phyloP scores from a whole-genome alignment of 2,329 filamentous ascomycete genomes.

The Beauveria varroae region DNA sequence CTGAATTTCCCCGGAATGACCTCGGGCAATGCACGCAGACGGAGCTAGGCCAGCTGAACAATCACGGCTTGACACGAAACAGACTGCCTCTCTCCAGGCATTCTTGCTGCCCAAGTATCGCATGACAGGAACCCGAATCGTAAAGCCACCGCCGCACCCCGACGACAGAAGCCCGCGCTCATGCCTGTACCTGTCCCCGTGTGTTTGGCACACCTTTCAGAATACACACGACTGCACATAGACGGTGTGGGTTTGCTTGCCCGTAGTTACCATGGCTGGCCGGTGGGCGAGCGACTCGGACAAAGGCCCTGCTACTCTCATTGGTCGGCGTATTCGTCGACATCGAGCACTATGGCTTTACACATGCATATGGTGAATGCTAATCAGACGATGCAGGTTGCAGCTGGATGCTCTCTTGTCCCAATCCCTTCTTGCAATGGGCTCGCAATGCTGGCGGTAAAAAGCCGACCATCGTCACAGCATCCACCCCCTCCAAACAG shows the following conservation, averaged over 20 bases:
- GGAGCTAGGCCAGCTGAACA: background rate
- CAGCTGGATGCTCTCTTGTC: background rate
- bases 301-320: background rate
- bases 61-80: slow-evolving; percentile 5
- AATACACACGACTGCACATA: background rate
- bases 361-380: background rate
- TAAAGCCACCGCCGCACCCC: background rate
- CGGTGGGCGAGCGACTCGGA: background rate
- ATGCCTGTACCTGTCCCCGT: background rate
- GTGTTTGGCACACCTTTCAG: background rate
- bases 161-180: background rate
- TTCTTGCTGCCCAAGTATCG: slow-evolving; percentile 4
- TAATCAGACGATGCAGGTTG: background rate
- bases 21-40: background rate
- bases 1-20: background rate
- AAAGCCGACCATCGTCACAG: background rate
- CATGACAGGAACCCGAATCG: background rate
- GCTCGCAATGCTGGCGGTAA: slow-evolving; percentile 2
- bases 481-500: background rate
- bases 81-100: background rate
- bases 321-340: background rate
- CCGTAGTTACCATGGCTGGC: background rate
- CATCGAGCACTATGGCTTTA: background rate
- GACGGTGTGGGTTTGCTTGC: background rate
- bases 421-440: background rate